Evolutionary conservation across 2,329 filamentous ascomycete genomes (phyloP).

Genomic region (Hymenoscyphus infarciens): DNA sequence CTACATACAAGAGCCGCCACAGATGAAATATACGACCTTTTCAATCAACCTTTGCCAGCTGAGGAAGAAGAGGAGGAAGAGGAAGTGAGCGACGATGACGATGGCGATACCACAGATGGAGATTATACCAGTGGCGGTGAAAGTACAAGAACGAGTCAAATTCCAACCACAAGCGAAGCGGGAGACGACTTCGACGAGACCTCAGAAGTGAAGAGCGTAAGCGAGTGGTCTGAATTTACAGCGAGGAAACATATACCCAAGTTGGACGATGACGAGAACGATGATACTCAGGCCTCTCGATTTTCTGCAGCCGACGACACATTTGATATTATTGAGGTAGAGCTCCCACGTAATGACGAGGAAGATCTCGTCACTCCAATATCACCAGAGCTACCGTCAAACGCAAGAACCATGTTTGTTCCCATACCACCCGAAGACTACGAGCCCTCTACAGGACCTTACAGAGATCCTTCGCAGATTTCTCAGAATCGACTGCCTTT

Average conservation of each 20-base stretch:
- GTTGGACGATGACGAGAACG: slow-evolving; percentile 35
- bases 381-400: slow-evolving; percentile 36
- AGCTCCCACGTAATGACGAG: slow-evolving; percentile 33
- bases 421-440: slow-evolving; percentile 84
- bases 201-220: slow-evolving; percentile 60
- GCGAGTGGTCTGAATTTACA: slow-evolving; percentile 88
- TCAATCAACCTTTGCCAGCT: slow-evolving; percentile 73
- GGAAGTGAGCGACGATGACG: slow-evolving; percentile 53
- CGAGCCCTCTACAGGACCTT: slow-evolving; percentile 72
- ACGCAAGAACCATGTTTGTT: slow-evolving; percentile 61
- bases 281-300: slow-evolving; percentile 39
- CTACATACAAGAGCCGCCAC: slow-evolving; percentile 92
- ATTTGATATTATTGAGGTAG: slow-evolving; percentile 32
- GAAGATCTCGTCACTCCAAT: slow-evolving; percentile 46
- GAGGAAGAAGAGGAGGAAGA: slow-evolving; percentile 29
- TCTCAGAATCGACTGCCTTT: slow-evolving; percentile 92
- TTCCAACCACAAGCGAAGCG: slow-evolving; percentile 63
- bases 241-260: slow-evolving; percentile 66
- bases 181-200: slow-evolving; percentile 57
- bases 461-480: slow-evolving; percentile 72
- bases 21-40: slow-evolving; percentile 96
- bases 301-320: slow-evolving; percentile 40
- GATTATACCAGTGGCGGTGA: slow-evolving; percentile 85
- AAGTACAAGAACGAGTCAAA: slow-evolving; percentile 73
- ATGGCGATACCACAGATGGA: slow-evolving; percentile 56